These are phyloP conservation scores for Fusarium redolens DNA, from an alignment of 2,329 filamentous ascomycete species.

Conservation along the genomic window DNA sequence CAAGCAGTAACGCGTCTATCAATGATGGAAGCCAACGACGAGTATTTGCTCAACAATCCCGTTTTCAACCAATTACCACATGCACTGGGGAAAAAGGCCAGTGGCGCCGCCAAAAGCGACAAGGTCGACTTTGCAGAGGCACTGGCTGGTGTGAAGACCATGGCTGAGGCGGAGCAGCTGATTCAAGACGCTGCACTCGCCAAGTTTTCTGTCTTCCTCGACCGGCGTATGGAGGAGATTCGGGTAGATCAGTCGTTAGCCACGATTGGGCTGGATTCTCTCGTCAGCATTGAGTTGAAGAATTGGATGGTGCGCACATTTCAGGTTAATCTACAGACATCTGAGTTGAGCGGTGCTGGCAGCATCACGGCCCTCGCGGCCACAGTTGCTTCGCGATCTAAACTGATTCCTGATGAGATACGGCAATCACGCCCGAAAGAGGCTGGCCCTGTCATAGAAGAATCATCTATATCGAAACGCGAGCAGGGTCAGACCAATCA, in stretches of 20 bases:
- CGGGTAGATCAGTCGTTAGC: background rate
- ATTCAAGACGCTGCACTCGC: conserved; percentile 1
- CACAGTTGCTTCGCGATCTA: background rate
- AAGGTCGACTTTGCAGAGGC: conserved; percentile 1
- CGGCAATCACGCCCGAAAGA: background rate
- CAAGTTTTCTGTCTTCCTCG: conserved; percentile 11
- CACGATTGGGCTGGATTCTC: background rate
- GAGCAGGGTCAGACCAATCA: background rate
- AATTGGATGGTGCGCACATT: conserved; percentile 19
- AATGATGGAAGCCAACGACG: conserved; percentile 8
- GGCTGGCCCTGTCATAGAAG: background rate
- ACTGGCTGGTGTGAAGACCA: background rate
- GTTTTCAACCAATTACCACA: background rate
- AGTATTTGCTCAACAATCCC: background rate
- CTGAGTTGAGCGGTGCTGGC: conserved; percentile 1
- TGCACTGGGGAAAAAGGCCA: background rate
- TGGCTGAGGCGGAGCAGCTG: background rate
- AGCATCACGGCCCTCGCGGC: conserved; percentile 2
- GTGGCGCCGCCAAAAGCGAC: background rate
- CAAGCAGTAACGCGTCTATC: conserved; percentile 1
- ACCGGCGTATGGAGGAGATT: background rate
- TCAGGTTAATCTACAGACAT: conserved; percentile 12
- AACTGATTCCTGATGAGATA: background rate
- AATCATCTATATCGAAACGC: background rate
- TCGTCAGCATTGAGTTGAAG: conserved; percentile 12